Evolutionary conservation across 306 rosid genomes (phyloP), one percentile per base, ranked within the genome.

Genomic region (Erythrophleum fordii): DNA sequence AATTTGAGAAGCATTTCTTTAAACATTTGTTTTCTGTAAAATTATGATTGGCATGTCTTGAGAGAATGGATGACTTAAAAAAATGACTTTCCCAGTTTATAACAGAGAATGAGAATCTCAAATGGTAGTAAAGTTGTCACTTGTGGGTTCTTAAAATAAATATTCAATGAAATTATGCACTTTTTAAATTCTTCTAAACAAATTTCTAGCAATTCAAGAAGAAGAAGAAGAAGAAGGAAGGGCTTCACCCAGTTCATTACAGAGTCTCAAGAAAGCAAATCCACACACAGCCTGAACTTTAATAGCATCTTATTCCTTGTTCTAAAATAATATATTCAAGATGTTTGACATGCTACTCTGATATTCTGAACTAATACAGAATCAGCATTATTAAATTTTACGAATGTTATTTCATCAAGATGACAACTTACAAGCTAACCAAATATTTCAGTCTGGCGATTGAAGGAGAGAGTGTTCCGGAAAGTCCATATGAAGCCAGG

Each of bases 401-500:
- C 29, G 3, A 42, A 65, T 37, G 55, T 55, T 8, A 64, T 18
- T 8, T 20, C 46, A 35, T 66, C 16, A 78, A 28, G 55, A 78
- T 22, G 58, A 73, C 41, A 46, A 86, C 97, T 93, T 89, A 95
- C 99, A 95, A 80, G 94, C 75, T 88, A 82, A 87, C 87, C 91
- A 95, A 84, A 85, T 49, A 89, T 76, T 91, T 89, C 83, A 95
- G 85, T 81, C 82, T 90, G 23, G 90, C 75, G 85, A 95, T 88
- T 16, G 95, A 90, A 45, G 90, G 97, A 74, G 97, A 89, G 56
- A 93, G 89, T 23, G 89, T 86, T 89, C 99, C 99, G 37, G 95
- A 79, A 84, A 90, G 82, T 88, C 95, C 97, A 65, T 65, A 64
- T 3, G 97, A 91, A 70, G 85, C 88, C 82, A 95, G 72, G 82